These are phyloP conservation scores for Saccharomycopsis sp. DNA, from an alignment of 805 yeast species.

Conservation along the genomic window DNA sequence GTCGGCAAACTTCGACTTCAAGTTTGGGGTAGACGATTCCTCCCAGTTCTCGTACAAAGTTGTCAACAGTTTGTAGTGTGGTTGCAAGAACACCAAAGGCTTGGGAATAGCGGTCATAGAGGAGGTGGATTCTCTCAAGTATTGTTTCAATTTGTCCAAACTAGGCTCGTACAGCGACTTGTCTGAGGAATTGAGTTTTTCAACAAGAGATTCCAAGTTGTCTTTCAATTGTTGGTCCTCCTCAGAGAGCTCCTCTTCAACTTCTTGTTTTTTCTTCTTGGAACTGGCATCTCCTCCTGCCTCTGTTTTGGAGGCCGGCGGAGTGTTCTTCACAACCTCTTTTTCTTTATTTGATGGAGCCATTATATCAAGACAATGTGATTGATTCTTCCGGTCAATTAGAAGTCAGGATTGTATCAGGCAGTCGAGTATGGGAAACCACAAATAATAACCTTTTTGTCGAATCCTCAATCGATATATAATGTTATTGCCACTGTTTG, in stretches of 20 bases:
- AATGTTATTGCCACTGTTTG: no score
- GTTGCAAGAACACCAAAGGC: constrained; percentile 90
- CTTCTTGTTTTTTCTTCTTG: constrained; percentile 27
- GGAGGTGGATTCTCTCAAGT: constrained; percentile 86
- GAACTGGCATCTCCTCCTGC: constrained; percentile 22
- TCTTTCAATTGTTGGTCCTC: constrained; percentile 84
- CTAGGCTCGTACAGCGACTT: constrained; percentile 40
- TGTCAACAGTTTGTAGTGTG: constrained; percentile 66
- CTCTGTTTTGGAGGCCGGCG: not conserved
- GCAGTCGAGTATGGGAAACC: no score
- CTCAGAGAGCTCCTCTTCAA: constrained; percentile 82
- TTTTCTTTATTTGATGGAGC: not conserved
- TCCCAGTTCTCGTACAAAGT: constrained; percentile 63
- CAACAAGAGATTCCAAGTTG: constrained; percentile 81
- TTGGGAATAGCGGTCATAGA: constrained; percentile 99
- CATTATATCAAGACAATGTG: not conserved
- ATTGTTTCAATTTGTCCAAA: constrained; percentile 61
- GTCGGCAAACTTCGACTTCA: constrained; percentile 65
- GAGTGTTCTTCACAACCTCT: not conserved
- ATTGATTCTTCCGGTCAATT: no score
- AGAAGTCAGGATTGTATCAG: no score
- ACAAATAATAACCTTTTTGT: no score
- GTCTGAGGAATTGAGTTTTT: constrained; percentile 54
- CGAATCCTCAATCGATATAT: no score
- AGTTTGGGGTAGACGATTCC: constrained; percentile 30